Conservation (phyloP, 805 yeast genomes). For the Kodamaea neixiangensis region DNA sequence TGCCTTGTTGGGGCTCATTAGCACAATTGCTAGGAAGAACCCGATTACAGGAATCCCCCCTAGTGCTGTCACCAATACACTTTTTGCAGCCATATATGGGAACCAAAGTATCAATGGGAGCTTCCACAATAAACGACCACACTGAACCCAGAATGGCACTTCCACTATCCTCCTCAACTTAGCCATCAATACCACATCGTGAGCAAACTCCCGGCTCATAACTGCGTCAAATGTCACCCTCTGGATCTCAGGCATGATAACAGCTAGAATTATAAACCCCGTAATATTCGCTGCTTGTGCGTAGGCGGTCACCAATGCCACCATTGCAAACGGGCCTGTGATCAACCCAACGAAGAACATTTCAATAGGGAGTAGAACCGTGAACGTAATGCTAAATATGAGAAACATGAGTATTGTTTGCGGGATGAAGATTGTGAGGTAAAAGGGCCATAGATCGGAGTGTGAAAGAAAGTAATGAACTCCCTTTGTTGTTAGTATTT, state of each 20-base stretch:
- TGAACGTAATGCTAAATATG: slow-evolving; percentile 33
- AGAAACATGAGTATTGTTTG: slow-evolving; percentile 39
- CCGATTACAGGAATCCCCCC: slow-evolving; percentile 60
- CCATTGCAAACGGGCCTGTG: slow-evolving; percentile 53
- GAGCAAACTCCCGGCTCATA: slow-evolving; percentile 45
- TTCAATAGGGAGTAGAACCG: slow-evolving; percentile 46
- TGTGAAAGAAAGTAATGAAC: slow-evolving; percentile 39
- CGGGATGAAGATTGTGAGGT: slow-evolving; percentile 47
- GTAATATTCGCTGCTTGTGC: slow-evolving; percentile 47
- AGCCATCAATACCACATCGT: slow-evolving; percentile 44
- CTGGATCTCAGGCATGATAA: slow-evolving; percentile 51
- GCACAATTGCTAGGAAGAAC: slow-evolving; percentile 49
- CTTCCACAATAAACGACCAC: slow-evolving; percentile 29
- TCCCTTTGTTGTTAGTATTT: slow-evolving; percentile 32
- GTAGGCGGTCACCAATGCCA: slow-evolving; percentile 46
- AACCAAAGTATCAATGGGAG: slow-evolving; percentile 40
- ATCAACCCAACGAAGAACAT: slow-evolving; percentile 43
- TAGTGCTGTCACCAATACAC: slow-evolving; percentile 36
- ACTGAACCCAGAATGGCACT: slow-evolving; percentile 31
- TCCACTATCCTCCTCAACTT: slow-evolving; percentile 32
- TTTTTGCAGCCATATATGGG: slow-evolving; percentile 43
- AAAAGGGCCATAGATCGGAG: slow-evolving; percentile 49
- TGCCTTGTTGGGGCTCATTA: slow-evolving; percentile 59
- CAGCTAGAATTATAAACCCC: slow-evolving; percentile 39
- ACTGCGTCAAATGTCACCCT: slow-evolving; percentile 50